These are phyloP conservation scores for Mycena maculata DNA, from an alignment of 768 basidiomycete species.

Conservation along the genomic window DNA sequence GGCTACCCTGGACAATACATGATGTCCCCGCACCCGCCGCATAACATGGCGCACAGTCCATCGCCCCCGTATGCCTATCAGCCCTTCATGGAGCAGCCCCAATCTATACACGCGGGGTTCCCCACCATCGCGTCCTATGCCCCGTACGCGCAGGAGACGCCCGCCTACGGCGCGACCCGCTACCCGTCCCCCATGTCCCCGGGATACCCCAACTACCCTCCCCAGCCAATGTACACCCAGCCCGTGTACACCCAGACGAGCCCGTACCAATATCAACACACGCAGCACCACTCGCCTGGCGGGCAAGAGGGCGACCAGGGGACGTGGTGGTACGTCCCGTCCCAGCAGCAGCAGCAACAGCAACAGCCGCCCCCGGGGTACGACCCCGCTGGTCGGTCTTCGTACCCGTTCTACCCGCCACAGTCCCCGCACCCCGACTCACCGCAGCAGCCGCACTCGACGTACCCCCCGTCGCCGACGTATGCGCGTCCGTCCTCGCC, in stretches of 20 bases:
- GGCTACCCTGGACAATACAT: conserved; percentile 60
- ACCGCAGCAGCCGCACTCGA: background rate
- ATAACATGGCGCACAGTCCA: conserved; percentile 51
- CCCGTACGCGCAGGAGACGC: conserved; percentile 41
- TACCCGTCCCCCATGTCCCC: conserved; percentile 47
- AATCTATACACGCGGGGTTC: conserved; percentile 55
- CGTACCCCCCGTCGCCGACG: conserved; percentile 9
- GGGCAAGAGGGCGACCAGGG: conserved; percentile 56
- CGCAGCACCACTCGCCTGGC: conserved; percentile 44
- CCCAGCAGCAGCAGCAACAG: conserved; percentile 18
- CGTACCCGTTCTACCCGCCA: conserved; percentile 39
- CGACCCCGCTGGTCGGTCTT: conserved; percentile 38
- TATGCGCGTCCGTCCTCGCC: conserved; percentile 13
- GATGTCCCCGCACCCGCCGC: conserved; percentile 55
- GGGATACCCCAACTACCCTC: conserved; percentile 47
- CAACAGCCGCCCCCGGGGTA: conserved; percentile 38
- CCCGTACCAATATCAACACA: too few species aligned
- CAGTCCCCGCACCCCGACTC: background rate
- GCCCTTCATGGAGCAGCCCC: conserved; percentile 47
- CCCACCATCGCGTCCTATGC: conserved; percentile 47
- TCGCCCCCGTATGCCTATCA: conserved; percentile 48
- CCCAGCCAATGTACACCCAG: conserved; percentile 44
- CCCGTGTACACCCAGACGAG: conserved; percentile 25
- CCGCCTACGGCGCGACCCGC: conserved; percentile 40
- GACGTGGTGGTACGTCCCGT: conserved; percentile 64